phyloP scores from a whole-genome alignment of 2,329 filamentous ascomycete genomes.

The Aspergillus sclerotialis region DNA sequence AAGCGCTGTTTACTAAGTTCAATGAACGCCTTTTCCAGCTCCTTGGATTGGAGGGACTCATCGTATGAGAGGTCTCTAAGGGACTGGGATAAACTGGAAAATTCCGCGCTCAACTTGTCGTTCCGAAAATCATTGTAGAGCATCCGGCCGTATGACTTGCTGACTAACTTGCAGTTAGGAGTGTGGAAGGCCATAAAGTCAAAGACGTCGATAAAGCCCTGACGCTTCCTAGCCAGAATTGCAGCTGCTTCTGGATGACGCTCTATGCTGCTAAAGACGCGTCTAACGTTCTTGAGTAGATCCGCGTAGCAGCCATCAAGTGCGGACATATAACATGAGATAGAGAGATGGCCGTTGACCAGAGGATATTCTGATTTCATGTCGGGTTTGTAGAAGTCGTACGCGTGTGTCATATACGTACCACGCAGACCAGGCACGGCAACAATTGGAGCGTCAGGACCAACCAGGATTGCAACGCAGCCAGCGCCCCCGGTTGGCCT shows the following conservation, averaged over 20 bases:
- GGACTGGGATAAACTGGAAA: neutral
- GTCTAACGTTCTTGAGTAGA: neutral
- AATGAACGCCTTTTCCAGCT: constrained; percentile 71
- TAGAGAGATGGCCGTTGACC: constrained; percentile 71
- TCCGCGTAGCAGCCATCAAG: constrained; percentile 50
- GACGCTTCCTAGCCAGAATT: too few species aligned
- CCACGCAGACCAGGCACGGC: constrained; percentile 67
- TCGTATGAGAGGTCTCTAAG: neutral
- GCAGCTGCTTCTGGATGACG: neutral
- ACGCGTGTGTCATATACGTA: constrained; percentile 65
- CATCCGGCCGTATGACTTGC: constrained; percentile 66
- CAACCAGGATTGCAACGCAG: constrained; percentile 66
- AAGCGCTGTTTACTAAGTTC: constrained; percentile 66
- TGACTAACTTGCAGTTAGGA: constrained; percentile 38
- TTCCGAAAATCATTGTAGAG: constrained; percentile 57
- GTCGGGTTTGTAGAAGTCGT: constrained; percentile 82
- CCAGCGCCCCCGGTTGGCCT: constrained; percentile 71
- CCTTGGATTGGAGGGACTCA: constrained; percentile 61
- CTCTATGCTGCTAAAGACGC: neutral
- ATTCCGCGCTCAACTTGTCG: neutral
- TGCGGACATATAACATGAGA: constrained; percentile 69
- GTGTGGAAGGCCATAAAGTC: constrained; percentile 70
- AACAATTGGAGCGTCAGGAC: constrained; percentile 65
- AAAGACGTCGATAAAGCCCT: constrained; percentile 51
- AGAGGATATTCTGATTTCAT: constrained; percentile 74